phyloP scores from a whole-genome alignment of 768 basidiomycete species.

The Rhodosporidiobolus odoratus region DNA sequence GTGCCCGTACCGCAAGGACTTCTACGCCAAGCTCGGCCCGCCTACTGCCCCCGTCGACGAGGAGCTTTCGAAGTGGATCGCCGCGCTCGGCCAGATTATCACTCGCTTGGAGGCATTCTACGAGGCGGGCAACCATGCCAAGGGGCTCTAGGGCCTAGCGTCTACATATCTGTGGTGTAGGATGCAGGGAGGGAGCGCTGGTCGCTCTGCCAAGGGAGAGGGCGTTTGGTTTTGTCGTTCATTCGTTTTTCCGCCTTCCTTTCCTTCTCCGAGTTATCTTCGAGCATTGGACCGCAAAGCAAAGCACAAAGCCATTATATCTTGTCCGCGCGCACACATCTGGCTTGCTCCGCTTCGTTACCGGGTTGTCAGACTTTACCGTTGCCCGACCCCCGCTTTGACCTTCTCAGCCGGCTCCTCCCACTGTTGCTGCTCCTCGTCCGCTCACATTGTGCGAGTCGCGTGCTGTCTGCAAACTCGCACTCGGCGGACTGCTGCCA shows the following conservation, averaged over 20 bases:
- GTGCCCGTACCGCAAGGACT: slow-evolving; percentile 59
- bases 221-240: not conserved
- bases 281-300: too few relatives aligned
- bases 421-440: too few relatives aligned
- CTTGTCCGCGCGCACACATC: too few relatives aligned
- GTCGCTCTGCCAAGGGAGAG: not conserved
- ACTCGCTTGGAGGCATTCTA: slow-evolving; percentile 53
- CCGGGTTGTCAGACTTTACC: too few relatives aligned
- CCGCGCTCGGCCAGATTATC: slow-evolving; percentile 55
- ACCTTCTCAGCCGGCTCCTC: too few relatives aligned
- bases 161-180: not conserved
- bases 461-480: too few relatives aligned
- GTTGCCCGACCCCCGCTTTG: too few relatives aligned
- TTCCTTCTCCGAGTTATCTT: not conserved
- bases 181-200: not conserved
- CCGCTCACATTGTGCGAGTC: too few relatives aligned
- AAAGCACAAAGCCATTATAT: too few relatives aligned
- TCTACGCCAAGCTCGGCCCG: slow-evolving; percentile 57
- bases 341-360: too few relatives aligned
- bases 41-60: slow-evolving; percentile 52
- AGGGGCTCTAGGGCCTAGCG: slow-evolving; percentile 47
- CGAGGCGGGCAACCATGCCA: slow-evolving; percentile 49
- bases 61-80: slow-evolving; percentile 56
- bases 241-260: not conserved
- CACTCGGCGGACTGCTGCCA: too few relatives aligned